These are phyloP conservation scores for Ophiostoma montium DNA, from an alignment of 2,329 filamentous ascomycete genomes.

Conservation along the genomic window DNA sequence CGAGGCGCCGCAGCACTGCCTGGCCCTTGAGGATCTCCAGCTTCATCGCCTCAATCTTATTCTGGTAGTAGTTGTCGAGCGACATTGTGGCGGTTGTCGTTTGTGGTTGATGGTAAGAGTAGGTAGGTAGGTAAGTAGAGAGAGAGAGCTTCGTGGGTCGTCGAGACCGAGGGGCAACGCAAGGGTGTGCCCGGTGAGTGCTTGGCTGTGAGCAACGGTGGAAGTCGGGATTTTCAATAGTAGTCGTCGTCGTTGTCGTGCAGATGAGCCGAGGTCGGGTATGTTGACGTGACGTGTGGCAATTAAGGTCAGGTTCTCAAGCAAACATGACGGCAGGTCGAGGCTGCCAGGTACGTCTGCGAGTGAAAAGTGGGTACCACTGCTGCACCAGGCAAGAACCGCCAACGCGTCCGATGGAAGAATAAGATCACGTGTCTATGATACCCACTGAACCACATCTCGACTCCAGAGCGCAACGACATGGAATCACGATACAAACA, in stretches of 20 bases:
- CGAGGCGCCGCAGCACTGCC: slow-evolving; percentile 82
- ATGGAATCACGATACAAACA: too few relatives aligned
- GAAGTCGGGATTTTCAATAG: too few relatives aligned
- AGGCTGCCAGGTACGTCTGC: slow-evolving; percentile 1
- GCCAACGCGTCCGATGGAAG: slow-evolving; percentile 3
- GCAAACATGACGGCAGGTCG: not conserved
- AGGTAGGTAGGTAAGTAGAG: too few relatives aligned
- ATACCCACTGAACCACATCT: too few relatives aligned
- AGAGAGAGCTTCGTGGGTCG: not conserved
- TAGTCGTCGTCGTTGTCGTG: not conserved
- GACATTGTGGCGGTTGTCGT: slow-evolving; percentile 49
- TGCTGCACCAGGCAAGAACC: slow-evolving; percentile 3
- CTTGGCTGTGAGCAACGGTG: too few relatives aligned
- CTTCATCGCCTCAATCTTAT: slow-evolving; percentile 99
- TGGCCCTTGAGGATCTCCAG: slow-evolving; percentile 99
- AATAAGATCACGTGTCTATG: slow-evolving; percentile 1
- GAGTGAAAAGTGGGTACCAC: not conserved
- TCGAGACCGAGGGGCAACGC: not conserved
- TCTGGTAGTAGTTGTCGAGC: slow-evolving; percentile 98
- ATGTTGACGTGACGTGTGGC: too few relatives aligned
- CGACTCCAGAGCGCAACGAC: not conserved
- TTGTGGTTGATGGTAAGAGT: not conserved
- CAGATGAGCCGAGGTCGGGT: not conserved
- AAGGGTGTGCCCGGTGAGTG: not conserved
- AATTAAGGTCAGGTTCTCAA: not conserved